A percentile compares a stretch with the other conserved stretches of the same genome.
Conservation (phyloP, 768 basidiomycete species). For the Brasilioporus rufonigricans region DNA sequence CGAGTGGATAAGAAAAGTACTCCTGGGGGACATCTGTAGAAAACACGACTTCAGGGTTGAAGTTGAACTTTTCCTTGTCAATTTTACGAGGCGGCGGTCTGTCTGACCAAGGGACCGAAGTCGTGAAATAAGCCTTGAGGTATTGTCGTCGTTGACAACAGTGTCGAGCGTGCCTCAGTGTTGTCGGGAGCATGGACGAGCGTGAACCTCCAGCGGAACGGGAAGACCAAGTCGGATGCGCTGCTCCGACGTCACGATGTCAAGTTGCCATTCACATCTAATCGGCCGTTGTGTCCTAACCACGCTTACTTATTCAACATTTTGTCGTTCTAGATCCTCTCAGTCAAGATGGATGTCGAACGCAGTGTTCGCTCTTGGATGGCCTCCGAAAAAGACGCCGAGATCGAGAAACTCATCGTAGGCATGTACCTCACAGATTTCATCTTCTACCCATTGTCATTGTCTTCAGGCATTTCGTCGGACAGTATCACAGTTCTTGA, state of each 20-base stretch:
- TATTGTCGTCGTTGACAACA: conserved; percentile 22
- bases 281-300: conserved; percentile 4
- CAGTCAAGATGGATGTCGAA: conserved; percentile 40
- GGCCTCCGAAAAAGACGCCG: conserved; percentile 56
- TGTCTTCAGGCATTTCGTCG: conserved; percentile 47
- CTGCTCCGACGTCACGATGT: conserved; percentile 1
- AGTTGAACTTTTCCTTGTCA: conserved; percentile 68
- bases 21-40: conserved; percentile 44
- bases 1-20: conserved; percentile 48
- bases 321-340: not conserved
- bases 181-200: conserved; percentile 21
- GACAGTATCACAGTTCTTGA: conserved; percentile 62
- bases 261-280: conserved; percentile 1
- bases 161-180: conserved; percentile 16
- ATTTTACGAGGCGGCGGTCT: conserved; percentile 9
- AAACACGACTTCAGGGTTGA: conserved; percentile 62
- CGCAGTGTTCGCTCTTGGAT: conserved; percentile 73
- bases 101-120: conserved; percentile 14
- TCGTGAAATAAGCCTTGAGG: conserved; percentile 26
- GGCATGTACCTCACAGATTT: conserved; percentile 40
- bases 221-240: conserved; percentile 2
- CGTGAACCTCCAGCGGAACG: conserved; percentile 1
- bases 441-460: not conserved
- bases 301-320: not conserved
- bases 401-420: conserved; percentile 55